phyloP scores from a whole-genome alignment of 2,329 filamentous ascomycete genomes.

The Curvularia eragrostidis region DNA sequence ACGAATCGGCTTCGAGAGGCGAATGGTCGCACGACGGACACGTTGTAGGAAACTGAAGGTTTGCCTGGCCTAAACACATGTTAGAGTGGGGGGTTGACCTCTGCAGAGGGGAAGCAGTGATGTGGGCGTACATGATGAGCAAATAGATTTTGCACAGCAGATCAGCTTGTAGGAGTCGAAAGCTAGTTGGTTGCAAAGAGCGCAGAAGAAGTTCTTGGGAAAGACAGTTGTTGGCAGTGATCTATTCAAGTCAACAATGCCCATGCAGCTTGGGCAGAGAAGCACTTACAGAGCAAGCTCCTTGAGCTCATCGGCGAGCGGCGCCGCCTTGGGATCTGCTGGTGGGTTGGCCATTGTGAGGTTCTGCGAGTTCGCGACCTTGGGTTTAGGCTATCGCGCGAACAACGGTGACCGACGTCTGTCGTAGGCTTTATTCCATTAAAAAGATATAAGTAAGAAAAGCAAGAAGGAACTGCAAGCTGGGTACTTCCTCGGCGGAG shows the following conservation, averaged over 20 bases:
- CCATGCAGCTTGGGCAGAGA: too few relatives aligned
- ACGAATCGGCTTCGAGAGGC: conserved; percentile 83
- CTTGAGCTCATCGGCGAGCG: conserved; percentile 44
- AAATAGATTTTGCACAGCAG: conserved; percentile 95
- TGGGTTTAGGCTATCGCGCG: conserved; percentile 33
- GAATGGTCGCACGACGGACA: conserved; percentile 95
- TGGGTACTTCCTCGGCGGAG: conserved; percentile 3
- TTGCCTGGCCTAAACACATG: conserved; percentile 36
- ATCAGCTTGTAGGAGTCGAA: conserved; percentile 89
- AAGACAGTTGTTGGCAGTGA: conserved; percentile 82
- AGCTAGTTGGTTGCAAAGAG: conserved; percentile 88
- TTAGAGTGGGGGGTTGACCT: conserved; percentile 9
- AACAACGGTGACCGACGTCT: conserved; percentile 17
- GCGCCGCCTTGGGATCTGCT: conserved; percentile 40
- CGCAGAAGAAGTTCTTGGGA: conserved; percentile 95
- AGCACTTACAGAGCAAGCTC: conserved; percentile 41
- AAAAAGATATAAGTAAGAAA: conserved; percentile 9
- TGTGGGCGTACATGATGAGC: conserved; percentile 76
- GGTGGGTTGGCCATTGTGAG: conserved; percentile 39
- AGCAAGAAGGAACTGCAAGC: conserved; percentile 2
- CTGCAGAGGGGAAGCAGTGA: not conserved
- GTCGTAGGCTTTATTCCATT: conserved; percentile 33
- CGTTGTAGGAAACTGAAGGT: conserved; percentile 71
- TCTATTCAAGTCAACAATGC: conserved; percentile 55
- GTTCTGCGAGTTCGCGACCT: conserved; percentile 25